phyloP scores from a whole-genome alignment of 108 stramenopile species.

The Discostella stelligeroides region DNA sequence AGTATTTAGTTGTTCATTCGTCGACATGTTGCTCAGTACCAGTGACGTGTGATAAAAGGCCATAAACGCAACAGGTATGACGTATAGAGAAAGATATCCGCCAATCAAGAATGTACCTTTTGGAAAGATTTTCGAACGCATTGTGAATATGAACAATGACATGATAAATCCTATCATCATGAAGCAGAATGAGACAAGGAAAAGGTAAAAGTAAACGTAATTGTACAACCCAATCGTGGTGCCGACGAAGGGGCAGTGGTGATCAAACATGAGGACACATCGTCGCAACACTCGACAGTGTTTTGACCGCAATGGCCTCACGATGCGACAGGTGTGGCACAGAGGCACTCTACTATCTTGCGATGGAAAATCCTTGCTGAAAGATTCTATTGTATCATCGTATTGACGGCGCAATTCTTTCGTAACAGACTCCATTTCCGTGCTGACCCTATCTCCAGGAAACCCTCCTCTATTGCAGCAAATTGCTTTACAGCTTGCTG shows the following conservation, averaged over 20 bases:
- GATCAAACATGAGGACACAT: conserved; percentile 96
- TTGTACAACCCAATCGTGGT: conserved; percentile 94
- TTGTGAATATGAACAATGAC: conserved; percentile 60
- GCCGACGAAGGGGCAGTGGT: conserved; percentile 98
- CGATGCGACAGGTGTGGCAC: conserved; percentile 96
- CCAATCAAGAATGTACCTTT: conserved; percentile 48
- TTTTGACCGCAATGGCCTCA: conserved; percentile 91
- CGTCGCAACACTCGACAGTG: conserved; percentile 88
- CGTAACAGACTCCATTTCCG: conserved; percentile 48
- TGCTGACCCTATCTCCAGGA: conserved; percentile 45
- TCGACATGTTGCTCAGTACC: conserved; percentile 85
- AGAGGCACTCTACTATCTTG: conserved; percentile 57
- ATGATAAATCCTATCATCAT: conserved; percentile 50
- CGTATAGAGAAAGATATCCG: conserved; percentile 63
- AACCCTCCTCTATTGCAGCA: conserved; percentile 33
- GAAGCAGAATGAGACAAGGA: conserved; percentile 67
- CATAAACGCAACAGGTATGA: conserved; percentile 64
- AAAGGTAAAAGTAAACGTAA: conserved; percentile 92
- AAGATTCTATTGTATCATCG: conserved; percentile 77
- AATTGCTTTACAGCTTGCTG: conserved; percentile 32
- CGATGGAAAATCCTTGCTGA: conserved; percentile 58
- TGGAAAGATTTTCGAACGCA: conserved; percentile 34
- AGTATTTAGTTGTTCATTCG: conserved; percentile 92
- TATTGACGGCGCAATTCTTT: conserved; percentile 64
- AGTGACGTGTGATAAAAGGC: conserved; percentile 89